phyloP scores from a whole-genome alignment of 2,329 filamentous ascomycete species.

The Pseudogymnoascus sp. region DNA sequence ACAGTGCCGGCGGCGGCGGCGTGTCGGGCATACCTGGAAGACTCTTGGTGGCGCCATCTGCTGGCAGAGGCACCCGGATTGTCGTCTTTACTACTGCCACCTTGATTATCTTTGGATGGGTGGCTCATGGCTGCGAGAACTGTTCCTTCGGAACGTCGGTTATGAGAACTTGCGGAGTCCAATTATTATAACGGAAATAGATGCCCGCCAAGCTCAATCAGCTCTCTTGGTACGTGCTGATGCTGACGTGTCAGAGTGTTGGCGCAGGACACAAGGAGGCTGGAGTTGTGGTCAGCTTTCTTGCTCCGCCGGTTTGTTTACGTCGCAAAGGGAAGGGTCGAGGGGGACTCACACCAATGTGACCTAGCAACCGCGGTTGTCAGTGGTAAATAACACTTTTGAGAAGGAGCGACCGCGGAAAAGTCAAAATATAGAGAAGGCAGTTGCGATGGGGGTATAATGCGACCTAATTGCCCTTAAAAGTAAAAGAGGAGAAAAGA shows the following conservation, averaged over 20 bases:
- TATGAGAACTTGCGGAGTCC: neutral
- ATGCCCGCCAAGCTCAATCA: neutral
- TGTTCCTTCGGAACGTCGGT: slow-evolving; percentile 23
- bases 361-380: neutral
- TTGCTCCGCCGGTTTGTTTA: neutral
- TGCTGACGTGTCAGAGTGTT: neutral
- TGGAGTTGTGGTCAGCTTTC: neutral
- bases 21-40: slow-evolving; percentile 45
- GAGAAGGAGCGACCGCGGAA: neutral
- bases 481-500: neutral
- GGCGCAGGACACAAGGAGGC: neutral
- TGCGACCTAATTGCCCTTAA: neutral
- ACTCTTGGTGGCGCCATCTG: slow-evolving; percentile 59
- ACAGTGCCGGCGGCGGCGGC: slow-evolving; percentile 35
- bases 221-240: neutral
- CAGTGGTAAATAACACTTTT: neutral
- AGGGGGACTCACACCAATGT: neutral
- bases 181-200: neutral
- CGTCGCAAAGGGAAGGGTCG: neutral
- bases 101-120: slow-evolving; percentile 24
- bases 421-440: neutral
- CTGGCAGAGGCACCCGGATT: slow-evolving; percentile 47
- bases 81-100: slow-evolving; percentile 36
- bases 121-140: slow-evolving; percentile 23
- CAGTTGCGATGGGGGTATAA: neutral